Base-by-base conservation (phyloP, 352 stramenopile genomes). In the Globisporangium nunn region DNA sequence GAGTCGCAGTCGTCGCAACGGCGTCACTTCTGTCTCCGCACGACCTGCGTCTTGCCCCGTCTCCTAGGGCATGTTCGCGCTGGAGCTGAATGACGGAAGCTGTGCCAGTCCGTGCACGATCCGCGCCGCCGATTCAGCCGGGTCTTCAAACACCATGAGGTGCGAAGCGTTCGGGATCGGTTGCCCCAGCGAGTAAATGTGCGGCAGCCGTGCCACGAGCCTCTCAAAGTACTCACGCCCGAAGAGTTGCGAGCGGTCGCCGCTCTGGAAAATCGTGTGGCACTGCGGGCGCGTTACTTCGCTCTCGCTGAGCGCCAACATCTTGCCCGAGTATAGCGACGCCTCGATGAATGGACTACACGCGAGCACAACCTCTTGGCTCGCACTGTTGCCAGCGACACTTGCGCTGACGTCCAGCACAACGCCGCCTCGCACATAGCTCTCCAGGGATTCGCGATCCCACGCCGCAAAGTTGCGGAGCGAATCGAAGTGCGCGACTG, bases 81-180 rank as follows among this genome's bases (percentile, higher is more conserved):
- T 46, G 15, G 39, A 37, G 18, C 17, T 31, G 37, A 60, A 60
- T 4, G 41, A 29, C 18, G 44, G 43, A 23, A 81, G 48, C 18
- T 72, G 65, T 11, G 35, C 29, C 1, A 83, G 63, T 29, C 70
- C 62, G 7, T 66, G 52, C 2, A 69, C 47, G 44, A 89, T 87
- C 33, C 72, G 75, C 14, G 71, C 52, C 6, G 76, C 44, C 8
- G 71, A 68, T 11, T 70, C 50, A 0, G 62, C 59, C 3, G 74
- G 71, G 29, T 87, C 69, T 47, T 87, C 77, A 18, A 85, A 46
- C 18, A 87, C 63, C 41, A 87, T 61, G 28, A 74, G 50, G 43
- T 87, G 77, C 10, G 68, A 75, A 18, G 61, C 66, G 14, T 71
- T 68, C 4, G 66, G 59, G 44, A 87, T 72, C 10, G 73, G 64